Conservation (phyloP, 1,139 yeast species). For the Sugiyamaella novakii region DNA sequence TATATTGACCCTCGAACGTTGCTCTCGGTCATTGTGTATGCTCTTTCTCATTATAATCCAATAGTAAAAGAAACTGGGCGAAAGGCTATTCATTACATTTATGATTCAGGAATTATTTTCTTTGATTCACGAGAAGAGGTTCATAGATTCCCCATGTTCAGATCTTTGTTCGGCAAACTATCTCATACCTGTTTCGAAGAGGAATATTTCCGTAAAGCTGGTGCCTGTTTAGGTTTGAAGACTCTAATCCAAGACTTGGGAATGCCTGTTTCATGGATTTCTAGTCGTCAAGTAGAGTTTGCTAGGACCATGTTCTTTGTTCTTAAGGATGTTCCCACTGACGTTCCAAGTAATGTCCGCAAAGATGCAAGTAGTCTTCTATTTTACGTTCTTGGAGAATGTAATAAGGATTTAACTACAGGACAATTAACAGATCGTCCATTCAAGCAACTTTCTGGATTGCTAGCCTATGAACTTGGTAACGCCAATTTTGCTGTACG, state of each 20-base stretch:
- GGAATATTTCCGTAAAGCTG: conserved; percentile 78
- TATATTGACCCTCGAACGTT: conserved; percentile 69
- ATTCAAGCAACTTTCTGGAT: conserved; percentile 82
- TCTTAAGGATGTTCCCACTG: conserved; percentile 84
- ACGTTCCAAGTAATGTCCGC: conserved; percentile 80
- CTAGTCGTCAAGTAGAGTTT: conserved; percentile 77
- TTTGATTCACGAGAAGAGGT: conserved; percentile 71
- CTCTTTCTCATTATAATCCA: conserved; percentile 75
- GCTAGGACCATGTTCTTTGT: conserved; percentile 88
- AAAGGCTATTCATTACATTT: conserved; percentile 63
- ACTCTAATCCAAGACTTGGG: conserved; percentile 69
- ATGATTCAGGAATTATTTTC: conserved; percentile 61
- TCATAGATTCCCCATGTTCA: conserved; percentile 69
- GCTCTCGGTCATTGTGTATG: conserved; percentile 73
- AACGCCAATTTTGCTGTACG: conserved; percentile 84
- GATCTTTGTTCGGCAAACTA: conserved; percentile 76
- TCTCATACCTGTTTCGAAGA: conserved; percentile 93
- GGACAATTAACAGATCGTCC: conserved; percentile 63
- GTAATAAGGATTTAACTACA: conserved; percentile 61
- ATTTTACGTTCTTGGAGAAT: conserved; percentile 61
- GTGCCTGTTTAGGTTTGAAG: conserved; percentile 83
- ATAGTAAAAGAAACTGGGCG: conserved; percentile 74
- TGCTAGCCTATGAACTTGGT: conserved; percentile 87
- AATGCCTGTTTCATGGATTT: conserved; percentile 73
- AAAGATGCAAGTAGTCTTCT: conserved; percentile 70